Conservation (phyloP, 2,329 filamentous ascomycete genomes). For the Cyclaneusma minus region DNA sequence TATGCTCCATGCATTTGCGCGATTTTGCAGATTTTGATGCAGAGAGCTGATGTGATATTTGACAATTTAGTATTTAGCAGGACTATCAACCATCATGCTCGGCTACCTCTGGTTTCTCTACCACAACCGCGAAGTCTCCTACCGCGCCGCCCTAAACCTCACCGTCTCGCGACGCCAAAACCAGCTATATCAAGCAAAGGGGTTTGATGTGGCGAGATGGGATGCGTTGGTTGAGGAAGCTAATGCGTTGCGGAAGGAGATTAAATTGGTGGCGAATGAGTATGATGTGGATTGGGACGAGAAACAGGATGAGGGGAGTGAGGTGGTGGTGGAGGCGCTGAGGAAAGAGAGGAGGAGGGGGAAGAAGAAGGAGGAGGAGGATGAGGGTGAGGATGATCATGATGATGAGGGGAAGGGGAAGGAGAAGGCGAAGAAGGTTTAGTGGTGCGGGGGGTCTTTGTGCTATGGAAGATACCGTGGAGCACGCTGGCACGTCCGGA, state of each 20-base stretch:
- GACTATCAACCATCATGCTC: constrained; percentile 72
- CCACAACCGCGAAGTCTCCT: constrained; percentile 78
- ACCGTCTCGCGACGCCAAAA: constrained; percentile 68
- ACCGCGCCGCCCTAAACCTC: constrained; percentile 73
- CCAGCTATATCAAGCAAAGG: constrained; percentile 57
- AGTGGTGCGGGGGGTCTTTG: no score
- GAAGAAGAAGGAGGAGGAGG: constrained; percentile 20
- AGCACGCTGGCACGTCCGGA: no score
- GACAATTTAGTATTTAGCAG: constrained; percentile 51
- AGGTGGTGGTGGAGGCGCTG: constrained; percentile 42
- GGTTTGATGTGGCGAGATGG: constrained; percentile 66
- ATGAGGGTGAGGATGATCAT: constrained; percentile 20
- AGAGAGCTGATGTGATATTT: not conserved
- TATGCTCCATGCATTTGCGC: no score
- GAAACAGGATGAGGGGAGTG: constrained; percentile 52
- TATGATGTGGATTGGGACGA: constrained; percentile 90
- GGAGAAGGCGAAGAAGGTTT: no score
- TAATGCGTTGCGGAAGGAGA: constrained; percentile 61
- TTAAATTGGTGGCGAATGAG: constrained; percentile 66
- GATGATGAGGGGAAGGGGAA: constrained; percentile 6
- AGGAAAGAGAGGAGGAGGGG: constrained; percentile 30
- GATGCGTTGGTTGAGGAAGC: constrained; percentile 65
- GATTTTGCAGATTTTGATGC: no score
- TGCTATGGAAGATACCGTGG: no score
- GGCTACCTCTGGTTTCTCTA: constrained; percentile 92